phyloP scores from a whole-genome alignment of 75 land plant genomes.

The Pinus tabuliformis region DNA sequence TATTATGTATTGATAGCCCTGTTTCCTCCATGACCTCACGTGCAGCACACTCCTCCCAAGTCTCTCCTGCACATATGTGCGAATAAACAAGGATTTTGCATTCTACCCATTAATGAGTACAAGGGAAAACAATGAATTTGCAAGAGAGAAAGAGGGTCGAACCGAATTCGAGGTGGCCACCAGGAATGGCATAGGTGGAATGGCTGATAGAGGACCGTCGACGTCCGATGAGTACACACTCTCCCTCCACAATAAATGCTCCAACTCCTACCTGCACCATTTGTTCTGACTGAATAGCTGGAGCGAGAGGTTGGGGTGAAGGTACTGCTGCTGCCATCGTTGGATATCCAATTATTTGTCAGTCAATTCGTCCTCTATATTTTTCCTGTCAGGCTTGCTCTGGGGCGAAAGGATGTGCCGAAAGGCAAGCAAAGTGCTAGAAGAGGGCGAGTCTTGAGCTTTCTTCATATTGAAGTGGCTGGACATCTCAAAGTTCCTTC shows the following conservation, averaged over 20 bases:
- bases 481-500: too few species aligned
- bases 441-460: too few species aligned
- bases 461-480: too few species aligned
- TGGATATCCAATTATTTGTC: too few species aligned
- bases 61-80: constrained; percentile 50
- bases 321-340: too few species aligned
- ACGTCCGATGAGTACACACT: constrained; percentile 47
- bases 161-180: constrained; percentile 91
- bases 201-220: constrained; percentile 53
- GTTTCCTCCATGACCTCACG: constrained; percentile 87
- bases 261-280: not conserved
- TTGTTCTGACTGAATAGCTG: too few species aligned
- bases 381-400: too few species aligned
- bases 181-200: constrained; percentile 73
- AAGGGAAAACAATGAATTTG: not conserved
- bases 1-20: constrained; percentile 50
- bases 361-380: too few species aligned
- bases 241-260: constrained; percentile 49
- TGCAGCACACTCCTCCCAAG: constrained; percentile 78
- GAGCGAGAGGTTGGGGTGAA: too few species aligned
- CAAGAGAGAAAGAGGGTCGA: not conserved
- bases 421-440: too few species aligned
- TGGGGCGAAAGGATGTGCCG: too few species aligned
- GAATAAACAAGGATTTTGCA: not conserved
- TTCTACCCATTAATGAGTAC: too few species aligned